Conservation (phyloP, 352 stramenopile species). For the Globisporangium paroecandrum region DNA sequence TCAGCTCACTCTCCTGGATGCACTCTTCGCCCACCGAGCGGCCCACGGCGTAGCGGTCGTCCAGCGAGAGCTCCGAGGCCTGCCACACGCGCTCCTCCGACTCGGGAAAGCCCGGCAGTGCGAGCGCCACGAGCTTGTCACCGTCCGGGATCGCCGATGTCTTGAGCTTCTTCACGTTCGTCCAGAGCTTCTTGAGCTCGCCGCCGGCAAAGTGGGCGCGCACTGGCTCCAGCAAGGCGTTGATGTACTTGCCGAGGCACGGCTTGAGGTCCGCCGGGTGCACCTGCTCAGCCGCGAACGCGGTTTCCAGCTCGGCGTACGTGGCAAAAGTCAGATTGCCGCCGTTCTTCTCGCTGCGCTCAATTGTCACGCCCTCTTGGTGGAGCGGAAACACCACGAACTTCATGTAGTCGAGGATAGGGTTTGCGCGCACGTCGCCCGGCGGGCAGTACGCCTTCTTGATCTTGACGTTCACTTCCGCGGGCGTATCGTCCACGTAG, state of each 20-base stretch:
- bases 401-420: constrained; percentile 96
- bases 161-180: constrained; percentile 90
- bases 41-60: constrained; percentile 76
- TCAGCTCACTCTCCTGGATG: constrained; percentile 90
- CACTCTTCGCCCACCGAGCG: constrained; percentile 91
- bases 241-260: constrained; percentile 90
- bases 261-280: constrained; percentile 97
- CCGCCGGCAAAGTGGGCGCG: constrained; percentile 93
- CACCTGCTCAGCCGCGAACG: constrained; percentile 90
- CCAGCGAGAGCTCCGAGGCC: constrained; percentile 67
- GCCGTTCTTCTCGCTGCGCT: constrained; percentile 83
- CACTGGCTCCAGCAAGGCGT: constrained; percentile 94
- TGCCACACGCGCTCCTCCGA: constrained; percentile 65
- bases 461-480: constrained; percentile 96
- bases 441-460: constrained; percentile 98
- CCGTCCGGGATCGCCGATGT: constrained; percentile 53
- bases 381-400: constrained; percentile 92
- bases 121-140: constrained; percentile 71
- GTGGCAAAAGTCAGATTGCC: constrained; percentile 86
- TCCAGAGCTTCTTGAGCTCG: constrained; percentile 94
- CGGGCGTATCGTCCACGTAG: constrained; percentile 97
- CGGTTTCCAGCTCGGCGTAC: constrained; percentile 89
- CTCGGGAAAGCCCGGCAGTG: constrained; percentile 61
- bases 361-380: constrained; percentile 61
- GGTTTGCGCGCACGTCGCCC: constrained; percentile 88